phyloP scores from a whole-genome alignment of 768 basidiomycete genomes.

The Crassisporium funariophilum region DNA sequence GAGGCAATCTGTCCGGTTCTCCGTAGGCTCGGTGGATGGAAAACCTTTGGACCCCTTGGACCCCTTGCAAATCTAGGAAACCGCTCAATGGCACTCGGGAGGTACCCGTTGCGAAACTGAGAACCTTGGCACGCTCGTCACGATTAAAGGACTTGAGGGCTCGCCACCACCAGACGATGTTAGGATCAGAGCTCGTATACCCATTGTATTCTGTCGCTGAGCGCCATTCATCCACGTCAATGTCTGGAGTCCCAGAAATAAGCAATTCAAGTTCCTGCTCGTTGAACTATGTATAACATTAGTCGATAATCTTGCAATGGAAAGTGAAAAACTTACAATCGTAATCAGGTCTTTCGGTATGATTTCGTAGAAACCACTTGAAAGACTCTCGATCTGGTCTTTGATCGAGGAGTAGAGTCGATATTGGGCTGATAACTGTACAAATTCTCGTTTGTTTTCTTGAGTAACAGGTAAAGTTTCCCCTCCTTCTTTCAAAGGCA shows the following conservation, averaged over 20 bases:
- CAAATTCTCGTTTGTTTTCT: constrained; percentile 96
- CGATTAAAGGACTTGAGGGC: constrained; percentile 97
- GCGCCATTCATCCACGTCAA: constrained; percentile 98
- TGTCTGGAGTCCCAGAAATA: constrained; percentile 97
- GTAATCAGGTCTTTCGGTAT: constrained; percentile 95
- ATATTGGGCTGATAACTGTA: constrained; percentile 93
- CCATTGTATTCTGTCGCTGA: constrained; percentile 91
- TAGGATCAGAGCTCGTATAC: constrained; percentile 86
- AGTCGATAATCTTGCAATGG: neutral
- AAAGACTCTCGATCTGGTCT: constrained; percentile 90
- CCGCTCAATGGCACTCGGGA: constrained; percentile 94
- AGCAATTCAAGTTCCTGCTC: constrained; percentile 93
- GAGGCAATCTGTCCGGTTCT: constrained; percentile 80
- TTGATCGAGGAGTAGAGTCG: constrained; percentile 92
- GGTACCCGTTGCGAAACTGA: constrained; percentile 95
- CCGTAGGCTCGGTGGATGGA: constrained; percentile 95
- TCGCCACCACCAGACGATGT: constrained; percentile 99
- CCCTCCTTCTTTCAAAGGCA: constrained; percentile 86
- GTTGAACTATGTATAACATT: constrained; percentile 65
- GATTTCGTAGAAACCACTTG: constrained; percentile 94
- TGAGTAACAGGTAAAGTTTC: constrained; percentile 86
- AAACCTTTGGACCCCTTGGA: constrained; percentile 92
- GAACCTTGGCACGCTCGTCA: constrained; percentile 93
- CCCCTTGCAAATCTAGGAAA: constrained; percentile 93
- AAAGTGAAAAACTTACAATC: constrained; percentile 60